Evolutionary conservation across 306 rosid species (phyloP), one percentile per base, ranked within the genome.

Genomic region (Vigna unguiculata): DNA sequence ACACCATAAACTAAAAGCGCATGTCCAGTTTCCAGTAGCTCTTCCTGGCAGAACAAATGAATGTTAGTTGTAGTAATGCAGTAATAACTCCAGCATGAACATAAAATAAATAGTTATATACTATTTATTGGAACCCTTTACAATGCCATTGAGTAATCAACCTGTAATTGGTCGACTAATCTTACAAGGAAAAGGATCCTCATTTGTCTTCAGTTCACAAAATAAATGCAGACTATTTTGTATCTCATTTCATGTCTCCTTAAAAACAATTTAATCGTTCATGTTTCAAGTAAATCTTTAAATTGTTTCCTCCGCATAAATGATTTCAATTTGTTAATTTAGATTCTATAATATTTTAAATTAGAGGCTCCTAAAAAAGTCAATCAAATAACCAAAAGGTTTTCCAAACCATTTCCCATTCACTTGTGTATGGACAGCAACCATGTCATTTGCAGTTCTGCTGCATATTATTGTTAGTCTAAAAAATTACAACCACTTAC

Each of bases 1-100:
- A 90, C 98, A 94, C 98, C 98, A 94, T 85, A 94, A 85, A 83
- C 96, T 94, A 46, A 94, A 84, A 49, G 93, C 83, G 80, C 80
- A 82, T n/a, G 88, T 90, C 98, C 98, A 94, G 28, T 83, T 87
- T 62, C 87, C 95, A 76, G 15, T 67, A 79, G 75, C 79, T 76
- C 86, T 87, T 79, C 96, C 98, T 94, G 91, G 54, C 71, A 83
- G 69, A 20, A 78, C 57, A 74, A 83, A 66, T 30, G 58, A 80
- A 69, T 13, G 9, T 3, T 51, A 9, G 40, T 69, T 48, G 72
- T 57, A 78, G 53, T n/a, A 60, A 24, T 40, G 64, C 84, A 71
- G 52, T 61, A 61, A 62, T 36, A 66, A 47, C 34, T n/a, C 66
- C 24, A 32, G 71, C 76, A 74, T 30, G 60, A 54, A 12, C 34